phyloP scores from a whole-genome alignment of 2,329 filamentous ascomycete species.

The Diaporthe ilicicola region DNA sequence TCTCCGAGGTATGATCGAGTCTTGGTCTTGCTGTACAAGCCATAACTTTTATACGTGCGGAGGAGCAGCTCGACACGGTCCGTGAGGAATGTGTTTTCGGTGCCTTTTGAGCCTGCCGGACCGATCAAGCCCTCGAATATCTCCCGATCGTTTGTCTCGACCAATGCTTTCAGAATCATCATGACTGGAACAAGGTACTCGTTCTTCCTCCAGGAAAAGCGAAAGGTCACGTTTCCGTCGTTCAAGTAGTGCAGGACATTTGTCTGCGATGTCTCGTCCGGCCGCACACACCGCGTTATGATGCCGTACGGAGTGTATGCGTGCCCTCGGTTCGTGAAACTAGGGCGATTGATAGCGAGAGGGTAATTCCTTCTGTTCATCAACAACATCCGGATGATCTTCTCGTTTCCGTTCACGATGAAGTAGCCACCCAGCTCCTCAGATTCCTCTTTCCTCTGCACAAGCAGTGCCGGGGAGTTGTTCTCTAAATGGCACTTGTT shows the following conservation, averaged over 20 bases:
- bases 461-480: conserved; percentile 82
- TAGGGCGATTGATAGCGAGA: conserved; percentile 90
- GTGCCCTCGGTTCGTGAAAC: conserved; percentile 86
- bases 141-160: conserved; percentile 95
- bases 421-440: conserved; percentile 98
- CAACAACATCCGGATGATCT: conserved; percentile 91
- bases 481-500: conserved; percentile 91
- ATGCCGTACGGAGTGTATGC: conserved; percentile 92
- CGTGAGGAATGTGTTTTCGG: conserved; percentile 90
- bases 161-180: conserved; percentile 95
- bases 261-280: conserved; percentile 98
- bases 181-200: conserved; percentile 95
- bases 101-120: conserved; percentile 75
- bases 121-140: conserved; percentile 96
- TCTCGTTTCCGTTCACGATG: conserved; percentile 96
- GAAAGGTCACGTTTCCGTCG: conserved; percentile 95
- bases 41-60: conserved; percentile 92
- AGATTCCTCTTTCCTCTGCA: conserved; percentile 90
- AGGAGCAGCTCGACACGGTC: conserved; percentile 92
- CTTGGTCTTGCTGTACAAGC: conserved; percentile 80
- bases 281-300: conserved; percentile 88
- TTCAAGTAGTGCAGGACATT: conserved; percentile 96
- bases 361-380: conserved; percentile 93
- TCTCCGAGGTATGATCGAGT: conserved; percentile 87
- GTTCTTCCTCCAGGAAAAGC: conserved; percentile 97